Conservation (phyloP, 768 basidiomycete genomes). For the Kockovaella imperatae region DNA sequence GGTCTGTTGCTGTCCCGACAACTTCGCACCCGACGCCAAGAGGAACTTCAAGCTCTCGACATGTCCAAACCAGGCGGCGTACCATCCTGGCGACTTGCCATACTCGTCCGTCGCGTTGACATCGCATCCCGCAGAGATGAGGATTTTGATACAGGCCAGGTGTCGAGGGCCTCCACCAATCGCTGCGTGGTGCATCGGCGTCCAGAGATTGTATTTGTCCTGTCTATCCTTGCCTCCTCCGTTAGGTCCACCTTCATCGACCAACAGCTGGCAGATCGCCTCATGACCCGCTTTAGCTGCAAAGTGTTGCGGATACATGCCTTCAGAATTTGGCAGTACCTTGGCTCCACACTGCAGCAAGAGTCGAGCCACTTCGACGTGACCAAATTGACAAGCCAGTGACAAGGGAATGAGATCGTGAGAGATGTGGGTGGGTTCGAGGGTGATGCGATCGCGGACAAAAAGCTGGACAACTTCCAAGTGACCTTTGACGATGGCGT, state of each 20-base stretch:
- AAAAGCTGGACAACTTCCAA: constrained; percentile 77
- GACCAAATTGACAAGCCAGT: constrained; percentile 82
- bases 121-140: constrained; percentile 70
- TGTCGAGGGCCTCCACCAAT: constrained; percentile 60
- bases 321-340: constrained; percentile 79
- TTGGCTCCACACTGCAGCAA: constrained; percentile 69
- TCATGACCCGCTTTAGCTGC: constrained; percentile 87
- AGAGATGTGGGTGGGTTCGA: constrained; percentile 55
- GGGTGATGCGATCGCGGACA: constrained; percentile 54
- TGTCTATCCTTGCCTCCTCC: constrained; percentile 64
- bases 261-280: constrained; percentile 69
- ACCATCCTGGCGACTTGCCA: constrained; percentile 76
- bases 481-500: constrained; percentile 80
- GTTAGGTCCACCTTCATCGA: constrained; percentile 51
- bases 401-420: constrained; percentile 75
- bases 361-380: constrained; percentile 69
- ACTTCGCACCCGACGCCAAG: constrained; percentile 31
- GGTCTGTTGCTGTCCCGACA: constrained; percentile 25
- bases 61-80: constrained; percentile 84
- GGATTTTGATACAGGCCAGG: constrained; percentile 61
- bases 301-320: constrained; percentile 94
- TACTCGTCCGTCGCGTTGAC: constrained; percentile 75
- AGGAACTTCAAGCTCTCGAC: constrained; percentile 41
- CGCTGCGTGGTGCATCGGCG: constrained; percentile 89
- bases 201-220: constrained; percentile 98